Conservation (phyloP, 1,284 basidiomycete genomes). For the Porodaedalea pini region DNA sequence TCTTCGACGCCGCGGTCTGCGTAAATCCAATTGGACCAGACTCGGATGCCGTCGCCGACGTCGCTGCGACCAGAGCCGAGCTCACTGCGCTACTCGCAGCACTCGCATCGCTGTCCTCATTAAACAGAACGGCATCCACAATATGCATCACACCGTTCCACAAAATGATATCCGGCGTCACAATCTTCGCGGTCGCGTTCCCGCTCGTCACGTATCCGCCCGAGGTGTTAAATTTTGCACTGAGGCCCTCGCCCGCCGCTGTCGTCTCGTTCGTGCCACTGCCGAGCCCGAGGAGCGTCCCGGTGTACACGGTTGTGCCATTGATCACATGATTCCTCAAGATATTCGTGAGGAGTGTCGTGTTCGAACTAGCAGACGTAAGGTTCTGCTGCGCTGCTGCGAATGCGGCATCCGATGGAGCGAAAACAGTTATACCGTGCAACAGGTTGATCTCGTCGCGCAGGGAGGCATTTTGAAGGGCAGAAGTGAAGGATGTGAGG, state of each 20-base stretch:
- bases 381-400: conserved; percentile 33
- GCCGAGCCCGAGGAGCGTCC: conserved; percentile 35
- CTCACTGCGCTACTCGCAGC: conserved; percentile 51
- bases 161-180: conserved; percentile 61
- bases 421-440: conserved; percentile 69
- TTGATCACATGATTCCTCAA: conserved; percentile 70
- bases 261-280: conserved; percentile 43
- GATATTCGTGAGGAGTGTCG: conserved; percentile 43
- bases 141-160: conserved; percentile 74
- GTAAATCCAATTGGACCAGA: conserved; percentile 19
- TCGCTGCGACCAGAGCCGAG: conserved; percentile 12
- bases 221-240: conserved; percentile 52
- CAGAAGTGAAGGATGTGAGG: conserved; percentile 37
- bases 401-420: conserved; percentile 56
- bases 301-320: conserved; percentile 65
- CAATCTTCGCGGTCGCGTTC: conserved; percentile 53
- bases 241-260: conserved; percentile 56
- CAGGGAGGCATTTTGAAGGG: conserved; percentile 36
- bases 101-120: conserved; percentile 44
- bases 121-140: conserved; percentile 60
- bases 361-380: conserved; percentile 41
- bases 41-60: conserved; percentile 11
- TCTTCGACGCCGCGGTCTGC: neutral
- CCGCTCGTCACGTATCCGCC: conserved; percentile 60
- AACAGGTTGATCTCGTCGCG: conserved; percentile 37